Percentiles rank a stretch among this genome's conserved stretches.
These are phyloP conservation scores for Astrothelium macrocarpum DNA, from an alignment of 495 filamentous ascomycete genomes.

Conservation along the genomic window DNA sequence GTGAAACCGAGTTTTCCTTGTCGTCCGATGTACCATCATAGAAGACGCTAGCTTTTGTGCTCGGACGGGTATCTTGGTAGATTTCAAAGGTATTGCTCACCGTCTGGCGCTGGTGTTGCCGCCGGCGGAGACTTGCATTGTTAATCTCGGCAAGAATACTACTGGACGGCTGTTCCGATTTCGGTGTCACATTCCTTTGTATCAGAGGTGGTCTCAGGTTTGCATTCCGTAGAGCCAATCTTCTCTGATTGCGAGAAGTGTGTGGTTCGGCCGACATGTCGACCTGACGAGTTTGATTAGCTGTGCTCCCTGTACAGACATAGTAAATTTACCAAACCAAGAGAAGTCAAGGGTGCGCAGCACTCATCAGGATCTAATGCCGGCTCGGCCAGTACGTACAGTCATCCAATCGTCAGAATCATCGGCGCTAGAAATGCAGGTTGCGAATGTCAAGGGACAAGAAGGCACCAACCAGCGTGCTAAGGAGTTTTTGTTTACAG, in stretches of 20 bases:
- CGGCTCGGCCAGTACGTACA: not conserved
- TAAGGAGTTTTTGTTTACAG: not conserved
- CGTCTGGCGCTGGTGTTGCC: not conserved
- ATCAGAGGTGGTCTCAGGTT: conserved; percentile 11
- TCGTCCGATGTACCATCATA: not conserved
- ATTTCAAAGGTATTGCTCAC: not conserved
- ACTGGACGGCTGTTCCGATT: not conserved
- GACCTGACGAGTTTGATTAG: not conserved
- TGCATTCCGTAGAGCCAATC: conserved; percentile 21
- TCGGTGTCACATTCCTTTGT: not conserved
- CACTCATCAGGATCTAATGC: not conserved
- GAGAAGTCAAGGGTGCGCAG: conserved; percentile 6
- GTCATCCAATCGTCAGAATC: not conserved
- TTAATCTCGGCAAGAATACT: conserved; percentile 3
- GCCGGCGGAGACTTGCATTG: not conserved
- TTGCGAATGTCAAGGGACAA: not conserved
- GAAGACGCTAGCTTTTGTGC: not conserved
- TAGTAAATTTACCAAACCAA: not conserved
- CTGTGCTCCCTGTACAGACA: not conserved
- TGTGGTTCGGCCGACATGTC: conserved; percentile 4
- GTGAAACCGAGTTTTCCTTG: not conserved
- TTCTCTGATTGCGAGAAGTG: conserved; percentile 14
- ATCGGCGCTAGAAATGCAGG: conserved; percentile 6
- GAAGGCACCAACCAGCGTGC: conserved; percentile 4
- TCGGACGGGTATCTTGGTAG: not conserved